Conservation (phyloP, 192 early-diverging fungal genomes). For the Podila horticola region DNA sequence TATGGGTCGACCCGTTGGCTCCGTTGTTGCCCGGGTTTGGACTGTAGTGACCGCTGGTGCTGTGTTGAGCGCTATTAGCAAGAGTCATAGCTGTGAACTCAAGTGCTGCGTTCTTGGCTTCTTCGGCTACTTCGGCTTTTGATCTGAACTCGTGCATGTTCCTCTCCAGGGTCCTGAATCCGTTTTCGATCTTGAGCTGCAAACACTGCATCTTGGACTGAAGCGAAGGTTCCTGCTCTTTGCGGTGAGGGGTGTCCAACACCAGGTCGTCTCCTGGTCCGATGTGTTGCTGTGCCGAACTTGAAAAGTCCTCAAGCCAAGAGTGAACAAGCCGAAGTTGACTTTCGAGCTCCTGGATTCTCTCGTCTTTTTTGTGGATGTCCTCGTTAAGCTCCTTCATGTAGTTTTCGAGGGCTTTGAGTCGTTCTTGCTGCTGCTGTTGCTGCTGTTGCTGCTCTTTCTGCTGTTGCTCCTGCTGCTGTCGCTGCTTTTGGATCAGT, state of each 20-base stretch:
- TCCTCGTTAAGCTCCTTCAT: conserved; percentile 48
- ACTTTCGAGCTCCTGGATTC: conserved; percentile 21
- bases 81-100: conserved; percentile 37
- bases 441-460: conserved; percentile 4
- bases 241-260: not conserved
- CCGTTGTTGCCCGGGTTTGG: not conserved
- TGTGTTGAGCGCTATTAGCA: conserved; percentile 5
- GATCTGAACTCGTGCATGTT: conserved; percentile 25
- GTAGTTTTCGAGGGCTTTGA: conserved; percentile 30
- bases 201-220: conserved; percentile 19
- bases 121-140: conserved; percentile 26
- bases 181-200: conserved; percentile 33
- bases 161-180: conserved; percentile 22
- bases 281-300: not conserved
- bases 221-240: not conserved
- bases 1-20: not conserved
- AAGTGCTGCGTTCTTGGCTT: conserved; percentile 29
- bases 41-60: not conserved
- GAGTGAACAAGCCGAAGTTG: conserved; percentile 30
- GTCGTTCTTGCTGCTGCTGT: conserved; percentile 10
- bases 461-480: not conserved
- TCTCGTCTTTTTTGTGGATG: conserved; percentile 43
- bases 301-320: conserved; percentile 35
- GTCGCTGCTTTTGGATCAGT: not conserved
- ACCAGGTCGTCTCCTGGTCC: not conserved